Base-by-base conservation (phyloP, 371 early-diverging fungal species). In the Mucor irregularis region DNA sequence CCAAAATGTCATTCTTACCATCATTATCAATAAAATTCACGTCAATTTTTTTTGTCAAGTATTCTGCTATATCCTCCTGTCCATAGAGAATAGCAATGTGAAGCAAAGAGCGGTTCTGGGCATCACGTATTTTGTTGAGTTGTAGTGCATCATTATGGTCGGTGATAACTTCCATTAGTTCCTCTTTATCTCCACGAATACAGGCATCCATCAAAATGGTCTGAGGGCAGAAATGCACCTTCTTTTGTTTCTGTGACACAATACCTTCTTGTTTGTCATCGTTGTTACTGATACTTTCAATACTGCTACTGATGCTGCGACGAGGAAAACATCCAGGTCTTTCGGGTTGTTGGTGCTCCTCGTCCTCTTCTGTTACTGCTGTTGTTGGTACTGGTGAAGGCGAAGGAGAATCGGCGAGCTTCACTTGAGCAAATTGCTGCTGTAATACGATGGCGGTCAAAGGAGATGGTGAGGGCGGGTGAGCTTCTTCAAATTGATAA, bases 41-140 rank as follows among this genome's bases (percentile, higher is more conserved):
- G 49, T 78, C 64, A 3, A 76, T 44, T 14, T 62, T 62, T n/a
- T 44, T 53, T 11, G 42, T 16, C 16, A 78, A 43, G n/a, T 38
- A 66, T 10, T 51, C 26, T 0, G 64, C 66, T 24, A 78, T 33
- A n/a, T 70, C 34, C 28, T 63, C 62, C 17, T 73, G 68, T n/a
- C 71, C 68, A 35, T 71, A 63, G 53, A 78, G 43, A n/a, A 74
- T 37, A 4, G 78, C 71, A 22, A 74, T 50, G 37, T 74, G 75
- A 10, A 78, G 57, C 8, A 60, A 44, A 2, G 60, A 58, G 21
- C 62, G 14, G n/a, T 66, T 49, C 17, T 62, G 58, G 4, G 45
- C 28, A 43, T 67, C 68, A 26, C 56, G 40, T 11, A 66, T 48
- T 2, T 40, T 21, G 22, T 43, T 29, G 3, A 59, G 22, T 17